Evolutionary conservation across 108 stramenopile species (phyloP).

Genomic region (Thalassiosira profunda): DNA sequence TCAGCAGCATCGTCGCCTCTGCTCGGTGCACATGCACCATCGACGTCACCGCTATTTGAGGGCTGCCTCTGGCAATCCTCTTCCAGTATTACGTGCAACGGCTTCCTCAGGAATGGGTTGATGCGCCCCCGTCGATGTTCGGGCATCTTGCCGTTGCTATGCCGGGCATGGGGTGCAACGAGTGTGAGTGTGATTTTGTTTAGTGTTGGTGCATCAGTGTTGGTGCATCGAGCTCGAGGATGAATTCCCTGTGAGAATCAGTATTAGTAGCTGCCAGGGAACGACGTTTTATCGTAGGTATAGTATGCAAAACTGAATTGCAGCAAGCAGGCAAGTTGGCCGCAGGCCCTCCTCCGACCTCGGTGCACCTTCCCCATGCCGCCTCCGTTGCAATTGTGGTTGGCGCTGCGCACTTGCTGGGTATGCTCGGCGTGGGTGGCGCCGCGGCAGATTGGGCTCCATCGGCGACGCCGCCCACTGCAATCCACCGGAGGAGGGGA

Average conservation of each 20-base stretch:
- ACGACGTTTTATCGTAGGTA: no score
- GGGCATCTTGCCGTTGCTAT: neutral
- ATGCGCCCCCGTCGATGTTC: neutral
- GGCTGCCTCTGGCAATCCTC: constrained; percentile 6
- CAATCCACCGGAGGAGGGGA: no score
- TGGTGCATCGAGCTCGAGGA: no score
- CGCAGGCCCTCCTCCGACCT: neutral
- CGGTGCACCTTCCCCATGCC: no score
- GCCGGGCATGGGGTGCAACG: neutral
- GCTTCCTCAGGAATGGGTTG: neutral
- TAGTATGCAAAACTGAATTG: no score
- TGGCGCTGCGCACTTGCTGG: no score
- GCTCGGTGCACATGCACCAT: neutral
- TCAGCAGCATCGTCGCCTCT: neutral
- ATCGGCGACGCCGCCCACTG: no score
- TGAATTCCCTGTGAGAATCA: no score
- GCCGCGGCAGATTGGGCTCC: no score
- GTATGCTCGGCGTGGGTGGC: no score
- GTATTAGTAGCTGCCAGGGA: no score
- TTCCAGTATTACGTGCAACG: neutral
- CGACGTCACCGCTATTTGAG: neutral
- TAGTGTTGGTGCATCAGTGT: neutral
- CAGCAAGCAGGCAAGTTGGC: neutral
- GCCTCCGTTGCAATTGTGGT: no score
- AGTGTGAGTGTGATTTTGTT: neutral